Base-by-base conservation (phyloP, 108 stramenopile species). In the Nannochloropsis gaditana region DNA sequence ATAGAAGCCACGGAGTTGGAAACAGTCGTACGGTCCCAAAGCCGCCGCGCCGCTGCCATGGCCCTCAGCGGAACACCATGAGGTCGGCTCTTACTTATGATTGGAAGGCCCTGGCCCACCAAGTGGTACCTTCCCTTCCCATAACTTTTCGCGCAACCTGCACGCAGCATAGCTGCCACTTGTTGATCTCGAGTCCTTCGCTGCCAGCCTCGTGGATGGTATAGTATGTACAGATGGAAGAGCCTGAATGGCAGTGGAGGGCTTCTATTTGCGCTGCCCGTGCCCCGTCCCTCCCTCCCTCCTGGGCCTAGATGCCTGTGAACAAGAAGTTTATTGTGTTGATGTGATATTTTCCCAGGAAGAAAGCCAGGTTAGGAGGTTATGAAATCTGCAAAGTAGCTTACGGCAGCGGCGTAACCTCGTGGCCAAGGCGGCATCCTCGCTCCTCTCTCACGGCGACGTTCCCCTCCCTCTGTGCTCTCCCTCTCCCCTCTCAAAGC, bases 121-220 rank as follows among this genome's bases (percentile, higher is more conserved):
- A 15, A n/a, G 4, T 73, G 19, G 59, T n/a, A 73, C 31, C 31
- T 31, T 31, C 31, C 31, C 1, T 1, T 31, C 5, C 59, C 2
- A 73, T n/a, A 73, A n/a, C 59, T 73, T n/a, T 73, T 73, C 19
- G 8, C 15, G 59, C 15, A 73, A n/a, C 59, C 59, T 6, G 59
- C 59, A n/a, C 59, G 59, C 59, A 73, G 59, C 59, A 73, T 73
- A n/a, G 59, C 59, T 73, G 59, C 59, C n/a, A n/a, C 4, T 73
- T 4, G 59, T 4, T 15, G 15, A 15, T 50, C 47, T 50, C 15
- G 47, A 15, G 59, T 73, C 19, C 59, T 73, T n/a, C 59, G 15
- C 6, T 3, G n/a, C n/a, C n/a, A 73, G 59, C 11, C 15, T 11
- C 11, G 59, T 73, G 59, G 59, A 15, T 73, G 59, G 15, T 73